Conservation (phyloP, 2,329 filamentous ascomycete species). For the Phaeosphaeriaceae sp. region DNA sequence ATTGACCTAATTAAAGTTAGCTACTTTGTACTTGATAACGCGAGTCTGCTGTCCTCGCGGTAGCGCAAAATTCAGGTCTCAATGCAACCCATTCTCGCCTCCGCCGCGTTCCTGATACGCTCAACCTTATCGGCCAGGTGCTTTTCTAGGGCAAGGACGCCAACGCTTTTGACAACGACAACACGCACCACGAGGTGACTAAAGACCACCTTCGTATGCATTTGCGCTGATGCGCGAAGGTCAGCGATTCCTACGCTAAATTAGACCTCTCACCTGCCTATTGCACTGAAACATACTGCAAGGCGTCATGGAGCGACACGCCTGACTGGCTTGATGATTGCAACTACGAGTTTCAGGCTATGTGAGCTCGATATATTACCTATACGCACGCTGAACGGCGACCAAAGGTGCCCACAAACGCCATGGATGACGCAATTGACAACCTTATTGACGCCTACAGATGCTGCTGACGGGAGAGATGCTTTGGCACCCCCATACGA, state of each 20-base stretch:
- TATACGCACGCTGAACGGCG: neutral
- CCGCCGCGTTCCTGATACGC: no score
- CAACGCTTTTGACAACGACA: no score
- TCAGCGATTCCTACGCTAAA: constrained; percentile 4
- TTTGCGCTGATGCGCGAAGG: constrained; percentile 33
- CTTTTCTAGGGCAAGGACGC: no score
- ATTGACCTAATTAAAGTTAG: no score
- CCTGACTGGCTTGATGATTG: constrained; percentile 8
- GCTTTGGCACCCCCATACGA: no score
- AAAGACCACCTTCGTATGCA: constrained; percentile 1
- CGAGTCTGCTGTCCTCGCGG: no score
- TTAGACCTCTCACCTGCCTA: constrained; percentile 7
- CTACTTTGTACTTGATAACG: no score
- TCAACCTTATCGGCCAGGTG: no score
- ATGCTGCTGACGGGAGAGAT: no score
- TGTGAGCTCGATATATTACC: constrained; percentile 5
- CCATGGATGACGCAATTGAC: constrained; percentile 9
- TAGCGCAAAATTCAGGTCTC: no score
- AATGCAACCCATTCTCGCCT: no score
- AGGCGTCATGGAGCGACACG: neutral
- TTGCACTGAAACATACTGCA: constrained; percentile 11
- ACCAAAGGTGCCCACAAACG: neutral
- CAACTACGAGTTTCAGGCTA: neutral
- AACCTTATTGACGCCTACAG: constrained; percentile 5
- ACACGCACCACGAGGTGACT: constrained; percentile 1